These are phyloP conservation scores for Pichia cephalocereana DNA, from an alignment of 805 yeast genomes.

Conservation along the genomic window DNA sequence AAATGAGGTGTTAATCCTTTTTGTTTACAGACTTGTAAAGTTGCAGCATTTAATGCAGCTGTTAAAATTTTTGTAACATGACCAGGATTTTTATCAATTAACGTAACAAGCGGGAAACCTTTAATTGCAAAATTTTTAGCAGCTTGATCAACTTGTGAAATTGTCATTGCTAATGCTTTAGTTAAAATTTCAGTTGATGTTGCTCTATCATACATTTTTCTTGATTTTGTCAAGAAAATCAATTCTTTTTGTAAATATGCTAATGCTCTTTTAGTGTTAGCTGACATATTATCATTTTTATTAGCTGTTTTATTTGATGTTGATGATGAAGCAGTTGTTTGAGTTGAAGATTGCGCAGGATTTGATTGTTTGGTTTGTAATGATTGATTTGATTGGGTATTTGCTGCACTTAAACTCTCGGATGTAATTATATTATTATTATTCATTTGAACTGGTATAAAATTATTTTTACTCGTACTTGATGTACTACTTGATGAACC, in stretches of 20 bases:
- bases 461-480: background rate
- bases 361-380: background rate
- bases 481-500: background rate
- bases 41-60: conserved; percentile 73
- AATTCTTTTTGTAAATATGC: conserved; percentile 81
- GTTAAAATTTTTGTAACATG: conserved; percentile 72
- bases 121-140: conserved; percentile 78
- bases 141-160: conserved; percentile 80
- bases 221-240: conserved; percentile 66
- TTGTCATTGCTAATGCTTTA: conserved; percentile 87
- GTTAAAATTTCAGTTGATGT: conserved; percentile 80
- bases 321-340: conserved; percentile 4
- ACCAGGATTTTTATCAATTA: conserved; percentile 73
- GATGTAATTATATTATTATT: background rate
- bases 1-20: conserved; percentile 29
- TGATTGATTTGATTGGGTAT: conserved; percentile 2
- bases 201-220: conserved; percentile 68
- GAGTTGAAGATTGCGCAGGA: background rate
- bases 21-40: conserved; percentile 50
- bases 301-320: conserved; percentile 5
- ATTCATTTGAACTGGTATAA: background rate
- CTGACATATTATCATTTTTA: conserved; percentile 1
- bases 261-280: conserved; percentile 58
- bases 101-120: conserved; percentile 67
- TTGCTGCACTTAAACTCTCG: conserved; percentile 13